Percentiles rank a stretch among this genome's conserved stretches.
Evolutionary conservation across 2,329 filamentous ascomycete genomes (phyloP).

Genomic region (Cytospora piceae): DNA sequence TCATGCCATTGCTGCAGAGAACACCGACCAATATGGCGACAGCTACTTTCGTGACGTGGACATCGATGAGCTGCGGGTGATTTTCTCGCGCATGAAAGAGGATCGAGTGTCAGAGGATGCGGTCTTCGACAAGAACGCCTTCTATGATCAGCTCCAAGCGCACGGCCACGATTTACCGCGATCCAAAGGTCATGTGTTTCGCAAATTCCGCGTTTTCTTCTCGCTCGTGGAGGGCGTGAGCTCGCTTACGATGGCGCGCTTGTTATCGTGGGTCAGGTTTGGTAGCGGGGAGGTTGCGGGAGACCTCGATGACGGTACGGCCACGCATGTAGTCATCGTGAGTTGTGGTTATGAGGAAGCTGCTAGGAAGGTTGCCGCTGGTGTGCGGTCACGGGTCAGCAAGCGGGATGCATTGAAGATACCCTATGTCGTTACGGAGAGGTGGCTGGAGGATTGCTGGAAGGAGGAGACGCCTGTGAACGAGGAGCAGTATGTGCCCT

Average conservation of each 20-base stretch:
- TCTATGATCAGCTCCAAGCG: constrained; percentile 59
- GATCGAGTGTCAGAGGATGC: constrained; percentile 34
- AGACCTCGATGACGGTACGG: constrained; percentile 51
- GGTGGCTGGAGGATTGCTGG: constrained; percentile 85
- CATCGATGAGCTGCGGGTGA: constrained; percentile 41
- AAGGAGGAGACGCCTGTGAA: constrained; percentile 76
- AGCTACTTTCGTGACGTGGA: constrained; percentile 72
- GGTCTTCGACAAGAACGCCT: constrained; percentile 48
- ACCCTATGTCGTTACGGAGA: constrained; percentile 69
- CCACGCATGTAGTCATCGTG: constrained; percentile 77
- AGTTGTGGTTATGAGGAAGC: constrained; percentile 44
- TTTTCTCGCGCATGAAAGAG: constrained; percentile 43
- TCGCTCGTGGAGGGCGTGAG: constrained; percentile 37
- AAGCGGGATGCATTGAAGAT: constrained; percentile 47
- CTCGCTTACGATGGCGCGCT: constrained; percentile 45
- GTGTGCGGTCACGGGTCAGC: constrained; percentile 53
- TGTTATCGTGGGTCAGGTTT: constrained; percentile 67
- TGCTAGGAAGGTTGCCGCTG: constrained; percentile 44
- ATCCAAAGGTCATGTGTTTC: constrained; percentile 58
- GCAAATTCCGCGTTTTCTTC: constrained; percentile 49
- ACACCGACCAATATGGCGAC: constrained; percentile 79
- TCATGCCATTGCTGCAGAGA: constrained; percentile 57
- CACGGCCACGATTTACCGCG: constrained; percentile 57
- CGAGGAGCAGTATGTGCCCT: constrained; percentile 64
- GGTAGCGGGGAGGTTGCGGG: constrained; percentile 65